Evolutionary conservation across 495 filamentous ascomycete species (phyloP), one percentile per base, ranked within the genome.

Genomic region (Eremomyces bilateralis): DNA sequence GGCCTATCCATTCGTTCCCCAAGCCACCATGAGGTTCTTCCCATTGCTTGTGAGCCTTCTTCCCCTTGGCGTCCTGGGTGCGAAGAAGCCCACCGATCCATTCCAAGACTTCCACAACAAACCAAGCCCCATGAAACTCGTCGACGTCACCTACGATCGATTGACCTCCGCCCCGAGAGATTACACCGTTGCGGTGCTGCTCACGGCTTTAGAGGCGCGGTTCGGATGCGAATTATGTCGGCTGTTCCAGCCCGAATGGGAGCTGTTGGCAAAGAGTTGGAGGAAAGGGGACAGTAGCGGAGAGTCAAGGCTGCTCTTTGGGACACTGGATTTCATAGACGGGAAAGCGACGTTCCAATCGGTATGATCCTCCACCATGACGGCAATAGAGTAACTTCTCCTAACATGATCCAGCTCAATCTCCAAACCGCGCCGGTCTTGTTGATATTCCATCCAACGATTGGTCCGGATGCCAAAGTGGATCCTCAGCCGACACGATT

Each of bases 401-500:
- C n/a, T n/a, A n/a, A n/a, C n/a, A n/a, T 36, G 39, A 39, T 50
- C 22, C 20, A 95, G 85, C 63, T 94, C 34, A 76, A 80, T 59
- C 69, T 99, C 25, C 85, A 93, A 72, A 91, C 88, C 24, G 88
- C 90, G 12, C 88, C 88, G 1, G 72, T 95, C 20, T 61, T 99
- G 16, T 63, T 85, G 24, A 49, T 93, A 32, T 95, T 91, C 63
- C 80, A 73, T 27, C 85, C 88, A 15, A 93, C 85, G 17, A 51
- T 61, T 30, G 88, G 88, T n/a, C 79, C 80, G 3, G 66, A 80
- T 50, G 79, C 85, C 22, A 75, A 69, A 43, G 50, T 69, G 22
- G 69, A 74, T 28, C 53, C 56, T 25, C 63, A 71, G 19, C 80
- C 88, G n/a, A 36, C 73, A 18, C 66, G 80, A 52, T 91, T 76